Evolutionary conservation across 2,329 filamentous ascomycete genomes (phyloP).

Genomic region (Stachybotrys echinatus): DNA sequence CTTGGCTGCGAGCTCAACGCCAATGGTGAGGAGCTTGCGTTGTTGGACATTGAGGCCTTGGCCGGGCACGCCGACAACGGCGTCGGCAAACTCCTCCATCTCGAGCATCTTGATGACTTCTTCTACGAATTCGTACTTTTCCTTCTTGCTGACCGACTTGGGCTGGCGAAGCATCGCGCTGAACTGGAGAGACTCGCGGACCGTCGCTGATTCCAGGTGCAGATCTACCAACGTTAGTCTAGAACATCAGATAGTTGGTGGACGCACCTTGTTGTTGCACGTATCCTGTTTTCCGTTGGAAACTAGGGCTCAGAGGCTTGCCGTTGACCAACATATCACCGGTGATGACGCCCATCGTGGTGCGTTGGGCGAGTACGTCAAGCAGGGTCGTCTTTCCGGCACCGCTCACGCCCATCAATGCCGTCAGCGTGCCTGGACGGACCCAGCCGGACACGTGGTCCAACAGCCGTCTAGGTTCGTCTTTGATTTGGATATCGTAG

Average conservation of each 20-base stretch:
- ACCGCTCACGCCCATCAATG: constrained; percentile 61
- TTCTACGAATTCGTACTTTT: constrained; percentile 59
- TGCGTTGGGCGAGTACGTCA: constrained; percentile 41
- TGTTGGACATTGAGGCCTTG: constrained; percentile 58
- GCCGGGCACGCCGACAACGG: constrained; percentile 58
- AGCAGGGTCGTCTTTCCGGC: constrained; percentile 39
- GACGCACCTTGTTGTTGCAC: constrained; percentile 51
- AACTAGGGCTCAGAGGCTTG: constrained; percentile 47
- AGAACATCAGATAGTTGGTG: neutral
- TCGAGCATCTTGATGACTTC: constrained; percentile 61
- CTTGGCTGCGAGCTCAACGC: constrained; percentile 53
- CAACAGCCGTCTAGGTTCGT: constrained; percentile 63
- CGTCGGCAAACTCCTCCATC: constrained; percentile 62
- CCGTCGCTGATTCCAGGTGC: constrained; percentile 49
- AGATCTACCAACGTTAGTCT: constrained; percentile 32
- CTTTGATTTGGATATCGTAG: constrained; percentile 69
- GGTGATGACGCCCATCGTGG: constrained; percentile 56
- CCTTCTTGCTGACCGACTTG: constrained; percentile 42
- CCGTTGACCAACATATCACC: constrained; percentile 64
- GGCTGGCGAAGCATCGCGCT: constrained; percentile 55
- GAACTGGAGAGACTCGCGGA: constrained; percentile 49
- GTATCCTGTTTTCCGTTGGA: constrained; percentile 62
- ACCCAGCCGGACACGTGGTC: constrained; percentile 85
- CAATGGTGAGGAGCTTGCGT: constrained; percentile 57
- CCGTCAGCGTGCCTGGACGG: constrained; percentile 81